Evolutionary conservation across 2,329 filamentous ascomycete species (phyloP).

Genomic region (Exophiala spinifera): DNA sequence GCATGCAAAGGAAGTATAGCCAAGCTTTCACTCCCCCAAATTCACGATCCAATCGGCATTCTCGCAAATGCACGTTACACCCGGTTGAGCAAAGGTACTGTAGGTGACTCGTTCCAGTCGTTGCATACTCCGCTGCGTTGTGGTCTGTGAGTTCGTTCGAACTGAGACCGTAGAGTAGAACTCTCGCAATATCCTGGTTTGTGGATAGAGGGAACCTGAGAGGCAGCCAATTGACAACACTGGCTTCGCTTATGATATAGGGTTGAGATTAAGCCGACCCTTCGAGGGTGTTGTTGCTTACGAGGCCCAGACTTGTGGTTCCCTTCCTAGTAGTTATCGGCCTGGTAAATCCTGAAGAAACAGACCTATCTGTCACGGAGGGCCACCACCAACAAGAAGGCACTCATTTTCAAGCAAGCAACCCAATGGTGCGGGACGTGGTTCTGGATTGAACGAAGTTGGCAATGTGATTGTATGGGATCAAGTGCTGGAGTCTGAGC

Average conservation of each 20-base stretch:
- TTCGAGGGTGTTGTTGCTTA: constrained; percentile 52
- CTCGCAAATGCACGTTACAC: constrained; percentile 43
- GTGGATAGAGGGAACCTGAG: constrained; percentile 43
- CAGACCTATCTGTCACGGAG: constrained; percentile 42
- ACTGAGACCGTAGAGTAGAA: constrained; percentile 40
- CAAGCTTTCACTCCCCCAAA: not conserved
- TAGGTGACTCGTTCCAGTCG: constrained; percentile 38
- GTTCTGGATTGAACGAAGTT: too few species aligned
- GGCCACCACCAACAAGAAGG: not conserved
- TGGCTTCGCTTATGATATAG: constrained; percentile 42
- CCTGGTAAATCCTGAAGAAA: constrained; percentile 40
- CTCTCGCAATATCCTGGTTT: constrained; percentile 38
- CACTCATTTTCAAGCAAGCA: not conserved
- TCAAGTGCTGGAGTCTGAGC: too few species aligned
- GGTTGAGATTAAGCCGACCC: constrained; percentile 46
- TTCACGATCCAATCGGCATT: not conserved
- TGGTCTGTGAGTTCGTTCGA: constrained; percentile 30
- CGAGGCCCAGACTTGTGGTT: constrained; percentile 45
- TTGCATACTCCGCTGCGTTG: constrained; percentile 36
- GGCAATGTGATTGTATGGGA: too few species aligned
- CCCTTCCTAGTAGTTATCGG: constrained; percentile 38
- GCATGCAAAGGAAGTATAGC: constrained; percentile 49
- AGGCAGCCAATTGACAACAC: constrained; percentile 42
- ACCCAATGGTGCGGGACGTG: too few species aligned
- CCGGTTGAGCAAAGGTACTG: constrained; percentile 52